A percentile compares a stretch with the other conserved stretches of the same genome.
Conservation (phyloP, 257 asterid genomes). For the Gentiana macrophylla region DNA sequence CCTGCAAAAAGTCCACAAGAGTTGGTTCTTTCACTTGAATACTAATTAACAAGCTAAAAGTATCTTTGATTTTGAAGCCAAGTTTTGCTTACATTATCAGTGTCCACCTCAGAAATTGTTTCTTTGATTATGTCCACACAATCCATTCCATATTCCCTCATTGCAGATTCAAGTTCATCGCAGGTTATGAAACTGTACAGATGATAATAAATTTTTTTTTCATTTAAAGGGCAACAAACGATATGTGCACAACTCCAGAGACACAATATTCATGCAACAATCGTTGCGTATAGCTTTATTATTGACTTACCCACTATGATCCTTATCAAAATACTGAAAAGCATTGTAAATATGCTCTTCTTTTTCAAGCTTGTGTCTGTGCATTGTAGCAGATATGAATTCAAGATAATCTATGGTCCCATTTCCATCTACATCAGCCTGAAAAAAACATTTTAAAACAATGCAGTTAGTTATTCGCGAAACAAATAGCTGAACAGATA, state of each 20-base stretch:
- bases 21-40: neutral
- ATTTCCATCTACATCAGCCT: conserved; percentile 97
- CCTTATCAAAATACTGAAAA: conserved; percentile 77
- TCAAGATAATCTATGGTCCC: conserved; percentile 89
- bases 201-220: neutral
- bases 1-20: conserved; percentile 23
- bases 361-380: conserved; percentile 82
- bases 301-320: conserved; percentile 71
- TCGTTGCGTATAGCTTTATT: too few relatives aligned
- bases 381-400: conserved; percentile 93
- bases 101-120: conserved; percentile 76
- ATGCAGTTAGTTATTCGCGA: neutral
- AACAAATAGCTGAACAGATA: conserved; percentile 1
- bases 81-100: conserved; percentile 64
- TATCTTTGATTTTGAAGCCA: neutral
- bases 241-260: too few relatives aligned
- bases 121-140: conserved; percentile 68
- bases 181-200: conserved; percentile 56
- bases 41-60: neutral
- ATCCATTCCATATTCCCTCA: conserved; percentile 85
- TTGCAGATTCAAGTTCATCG: conserved; percentile 71
- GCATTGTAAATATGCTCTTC: conserved; percentile 77
- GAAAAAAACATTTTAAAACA: conserved; percentile 11
- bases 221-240: too few relatives aligned
- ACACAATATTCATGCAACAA: too few relatives aligned